Base-by-base conservation (phyloP, 108 stramenopile genomes). In the Nitzschia sp. region DNA sequence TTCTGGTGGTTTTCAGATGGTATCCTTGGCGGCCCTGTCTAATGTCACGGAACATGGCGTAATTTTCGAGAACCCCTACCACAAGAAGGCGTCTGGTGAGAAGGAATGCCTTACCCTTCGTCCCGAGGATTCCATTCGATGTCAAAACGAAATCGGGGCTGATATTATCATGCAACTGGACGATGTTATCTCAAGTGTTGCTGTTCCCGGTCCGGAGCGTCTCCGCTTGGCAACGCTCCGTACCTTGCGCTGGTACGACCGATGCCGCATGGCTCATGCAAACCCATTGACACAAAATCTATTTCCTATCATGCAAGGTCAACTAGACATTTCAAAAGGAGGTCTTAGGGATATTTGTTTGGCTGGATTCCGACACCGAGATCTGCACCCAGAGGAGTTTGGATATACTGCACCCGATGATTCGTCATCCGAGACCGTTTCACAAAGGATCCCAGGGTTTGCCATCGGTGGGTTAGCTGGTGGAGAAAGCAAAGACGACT, bases 1-100 rank as follows among this genome's bases (percentile, higher is more conserved):
- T 77, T 89, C 87, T 50, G 98, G 98, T 25, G 98, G 98, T 1
- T 99, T 99, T 85, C 98, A 99, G 71, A 99, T 99, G 96, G 98
- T 99, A 48, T 93, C 91, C 0, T 76, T 99, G 69, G 78, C 92
- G 9, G 85, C 92, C 40, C 70, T 98, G 48, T 95, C 96, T 5
- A 78, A 90, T 61, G 93, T 98, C 52, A 95, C 93, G 6, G 98
- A 98, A 81, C 87, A 98, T 44, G 98, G 96, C 10, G 98, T 98
- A 7, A 75, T 81, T n/a, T 98, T 98, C 71, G 88, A 96, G 58
- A 87, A 78, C 54, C 98, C 96, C 26, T 84, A 83, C 65, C 41
- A 24, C 34, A 42, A 61, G 7, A 51, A 60, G 37, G 51, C 70
- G 68, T 53, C 69, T 50, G 29, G 29, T 34, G 29, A 34, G 5